Evolutionary conservation across 1,284 basidiomycete genomes (phyloP), one percentile per base, ranked within the genome.

Genomic region (Ceratobasidium papillatum): DNA sequence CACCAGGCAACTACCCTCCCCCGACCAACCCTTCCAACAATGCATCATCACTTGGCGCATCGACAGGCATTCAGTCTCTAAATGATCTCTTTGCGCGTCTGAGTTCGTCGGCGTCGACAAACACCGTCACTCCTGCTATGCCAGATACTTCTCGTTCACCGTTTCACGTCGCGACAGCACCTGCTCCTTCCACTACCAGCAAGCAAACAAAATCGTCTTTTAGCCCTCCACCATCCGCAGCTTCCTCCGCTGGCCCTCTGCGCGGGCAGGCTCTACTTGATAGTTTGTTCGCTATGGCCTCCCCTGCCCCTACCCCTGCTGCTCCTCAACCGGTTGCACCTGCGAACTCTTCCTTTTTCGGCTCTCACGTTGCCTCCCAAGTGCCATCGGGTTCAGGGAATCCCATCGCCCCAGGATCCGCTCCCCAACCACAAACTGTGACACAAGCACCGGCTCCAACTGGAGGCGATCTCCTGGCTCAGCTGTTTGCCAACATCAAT

Each of bases 241-340:
- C 62, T 22, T 3, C 43, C 17, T 41, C 63, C 27, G 22, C 65
- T 17, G 65, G 65, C 14, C 65, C 65, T 14, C 65, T 68, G 4
- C 65, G 65, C 3, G 65, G 65, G 7, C 65, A 68, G 27, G 65
- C 65, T 7, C n/a, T 68, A 22, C 65, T 68, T 2, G 65, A 68
- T 43, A 68, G 65, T 56, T 43, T 68, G 27, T 68, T 68, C 27
- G 65, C 65, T 11, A 68, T 68, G 65, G 65, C 65, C n/a, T 68
- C 65, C 38, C 65, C 65, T 34, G 41, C 51, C 1, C 51, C 47
- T 14, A 22, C 51, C 32, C 65, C 65, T 17, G 65, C 65, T 41
- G 63, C 47, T 2, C 14, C 38, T 14, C 65, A 68, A 56, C 49
- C 65, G 5, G 14, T 22, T n/a, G 5, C 34, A 12, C 30, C 32